Evolutionary conservation across 2,329 filamentous ascomycete genomes (phyloP).

Genomic region (Aureobasidium sp.): DNA sequence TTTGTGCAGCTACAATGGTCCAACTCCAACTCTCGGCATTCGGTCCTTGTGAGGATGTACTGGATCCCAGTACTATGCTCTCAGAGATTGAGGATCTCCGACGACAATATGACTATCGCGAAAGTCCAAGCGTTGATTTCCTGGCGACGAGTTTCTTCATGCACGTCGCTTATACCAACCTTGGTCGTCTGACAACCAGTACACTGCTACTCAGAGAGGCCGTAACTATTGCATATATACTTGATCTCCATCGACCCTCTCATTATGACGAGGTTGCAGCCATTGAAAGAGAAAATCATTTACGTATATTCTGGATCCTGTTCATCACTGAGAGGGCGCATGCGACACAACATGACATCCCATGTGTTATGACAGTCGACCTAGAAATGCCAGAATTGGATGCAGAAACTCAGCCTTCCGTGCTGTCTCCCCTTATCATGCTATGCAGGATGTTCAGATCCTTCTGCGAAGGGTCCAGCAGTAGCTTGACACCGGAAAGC

Average conservation of each 20-base stretch:
- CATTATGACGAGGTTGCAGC: constrained; percentile 19
- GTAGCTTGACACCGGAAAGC: not conserved
- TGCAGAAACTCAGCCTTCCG: constrained; percentile 3
- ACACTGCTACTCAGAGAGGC: constrained; percentile 25
- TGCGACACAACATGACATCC: constrained; percentile 23
- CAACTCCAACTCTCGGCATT: constrained; percentile 23
- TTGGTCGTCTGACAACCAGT: constrained; percentile 21
- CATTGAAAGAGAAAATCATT: constrained; percentile 4
- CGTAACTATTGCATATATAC: constrained; percentile 24
- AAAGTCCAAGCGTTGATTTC: constrained; percentile 20
- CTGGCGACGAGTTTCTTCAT: constrained; percentile 24
- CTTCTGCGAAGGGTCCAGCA: not conserved
- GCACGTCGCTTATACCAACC: constrained; percentile 24
- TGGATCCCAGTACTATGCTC: constrained; percentile 7
- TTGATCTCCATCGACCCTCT: constrained; percentile 21
- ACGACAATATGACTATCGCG: constrained; percentile 17
- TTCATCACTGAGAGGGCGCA: constrained; percentile 25
- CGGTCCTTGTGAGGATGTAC: not conserved
- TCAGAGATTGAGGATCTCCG: constrained; percentile 24
- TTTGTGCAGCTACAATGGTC: constrained; percentile 25
- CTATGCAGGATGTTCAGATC: constrained; percentile 26
- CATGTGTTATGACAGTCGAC: constrained; percentile 18
- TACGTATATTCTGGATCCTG: constrained; percentile 25
- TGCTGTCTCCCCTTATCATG: constrained; percentile 20
- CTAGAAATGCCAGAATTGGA: constrained; percentile 13